phyloP scores from a whole-genome alignment of 352 stramenopile genomes.

The Thalassiosira sp. region DNA sequence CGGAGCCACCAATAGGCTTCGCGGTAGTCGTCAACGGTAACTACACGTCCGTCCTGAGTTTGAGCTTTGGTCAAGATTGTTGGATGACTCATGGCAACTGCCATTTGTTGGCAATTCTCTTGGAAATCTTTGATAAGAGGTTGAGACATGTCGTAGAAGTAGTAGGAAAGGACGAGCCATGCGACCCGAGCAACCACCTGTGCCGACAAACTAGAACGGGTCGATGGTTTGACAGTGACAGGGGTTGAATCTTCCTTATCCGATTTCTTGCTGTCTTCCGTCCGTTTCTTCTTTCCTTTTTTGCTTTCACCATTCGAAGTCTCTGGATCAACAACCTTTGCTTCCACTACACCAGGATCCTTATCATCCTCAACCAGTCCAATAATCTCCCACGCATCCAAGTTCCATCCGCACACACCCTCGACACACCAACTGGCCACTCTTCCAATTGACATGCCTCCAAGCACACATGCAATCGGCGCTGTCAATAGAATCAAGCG shows the following conservation, averaged over 20 bases:
- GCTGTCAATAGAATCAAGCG: slow-evolving; percentile 83
- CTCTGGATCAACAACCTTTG: slow-evolving; percentile 2
- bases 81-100: slow-evolving; percentile 68
- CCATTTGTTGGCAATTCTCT: slow-evolving; percentile 46
- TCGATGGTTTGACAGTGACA: slow-evolving; percentile 9
- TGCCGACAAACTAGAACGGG: slow-evolving; percentile 13
- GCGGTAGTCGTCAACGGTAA: slow-evolving; percentile 94
- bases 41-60: slow-evolving; percentile 60
- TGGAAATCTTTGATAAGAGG: slow-evolving; percentile 41
- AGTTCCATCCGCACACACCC: slow-evolving; percentile 49
- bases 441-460: slow-evolving; percentile 77
- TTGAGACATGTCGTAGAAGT: slow-evolving; percentile 30
- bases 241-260: slow-evolving; percentile 4
- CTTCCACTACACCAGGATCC: slow-evolving; percentile 15
- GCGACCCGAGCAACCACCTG: slow-evolving; percentile 2
- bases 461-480: slow-evolving; percentile 76
- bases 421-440: slow-evolving; percentile 44
- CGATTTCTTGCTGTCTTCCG: slow-evolving; percentile 41
- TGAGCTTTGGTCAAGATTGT: slow-evolving; percentile 85
- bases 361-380: not conserved
- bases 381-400: slow-evolving; percentile 39
- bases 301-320: slow-evolving; percentile 30
- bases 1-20: slow-evolving; percentile 91
- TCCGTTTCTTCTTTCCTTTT: slow-evolving; percentile 55
- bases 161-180: slow-evolving; percentile 35